Evolutionary conservation across 2,329 filamentous ascomycete genomes (phyloP).

Genomic region (Metarhizium rileyi): DNA sequence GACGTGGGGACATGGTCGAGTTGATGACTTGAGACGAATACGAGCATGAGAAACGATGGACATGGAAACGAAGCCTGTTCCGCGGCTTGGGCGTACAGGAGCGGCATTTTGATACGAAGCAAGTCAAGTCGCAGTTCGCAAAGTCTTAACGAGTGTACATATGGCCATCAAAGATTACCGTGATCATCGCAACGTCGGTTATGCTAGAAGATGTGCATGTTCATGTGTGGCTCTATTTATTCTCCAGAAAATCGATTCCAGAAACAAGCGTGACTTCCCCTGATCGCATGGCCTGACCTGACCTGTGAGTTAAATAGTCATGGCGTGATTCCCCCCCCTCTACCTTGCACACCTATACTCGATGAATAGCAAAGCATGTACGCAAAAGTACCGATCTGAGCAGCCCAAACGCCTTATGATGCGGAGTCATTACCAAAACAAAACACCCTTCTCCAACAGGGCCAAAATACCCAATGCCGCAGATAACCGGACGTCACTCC

Average conservation of each 20-base stretch:
- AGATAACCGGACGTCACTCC: slow-evolving; percentile 20
- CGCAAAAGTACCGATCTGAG: not conserved
- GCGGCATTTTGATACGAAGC: not conserved
- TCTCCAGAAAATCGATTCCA: too few relatives aligned
- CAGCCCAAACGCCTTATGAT: not conserved
- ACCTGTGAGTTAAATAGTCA: too few relatives aligned
- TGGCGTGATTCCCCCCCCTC: not conserved
- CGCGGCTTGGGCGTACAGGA: not conserved
- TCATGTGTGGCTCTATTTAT: too few relatives aligned
- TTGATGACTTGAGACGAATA: not conserved
- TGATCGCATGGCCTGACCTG: too few relatives aligned
- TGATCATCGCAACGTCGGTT: not conserved
- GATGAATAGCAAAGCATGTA: not conserved
- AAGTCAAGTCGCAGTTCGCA: not conserved
- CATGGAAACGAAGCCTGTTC: not conserved
- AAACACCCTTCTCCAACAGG: too few relatives aligned
- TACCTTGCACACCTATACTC: not conserved
- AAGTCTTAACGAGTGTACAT: not conserved
- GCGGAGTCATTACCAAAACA: too few relatives aligned
- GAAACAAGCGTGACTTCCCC: too few relatives aligned
- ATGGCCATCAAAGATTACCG: not conserved
- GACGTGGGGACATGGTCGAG: not conserved
- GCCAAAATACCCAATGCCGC: too few relatives aligned
- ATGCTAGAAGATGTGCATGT: too few relatives aligned
- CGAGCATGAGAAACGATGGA: not conserved